These are phyloP conservation scores for Artemisia tridentata DNA, from an alignment of 129 eudicot genomes.

Conservation along the genomic window DNA sequence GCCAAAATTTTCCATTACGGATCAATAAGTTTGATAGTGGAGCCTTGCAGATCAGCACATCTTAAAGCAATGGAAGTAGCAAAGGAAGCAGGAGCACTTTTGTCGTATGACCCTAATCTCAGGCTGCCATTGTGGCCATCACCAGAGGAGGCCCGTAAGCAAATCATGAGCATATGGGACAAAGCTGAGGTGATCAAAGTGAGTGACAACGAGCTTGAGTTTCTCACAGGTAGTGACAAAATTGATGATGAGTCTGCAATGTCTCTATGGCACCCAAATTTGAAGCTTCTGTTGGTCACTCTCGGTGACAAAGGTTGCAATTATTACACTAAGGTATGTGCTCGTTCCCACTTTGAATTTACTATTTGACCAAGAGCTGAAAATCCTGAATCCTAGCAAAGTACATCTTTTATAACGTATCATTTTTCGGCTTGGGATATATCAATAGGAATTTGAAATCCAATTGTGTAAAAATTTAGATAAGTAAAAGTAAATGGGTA, in stretches of 20 bases:
- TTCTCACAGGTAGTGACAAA: slow-evolving; percentile 73
- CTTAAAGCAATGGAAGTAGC: slow-evolving; percentile 95
- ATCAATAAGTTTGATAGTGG: slow-evolving; percentile 95
- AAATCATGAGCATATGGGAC: slow-evolving; percentile 95
- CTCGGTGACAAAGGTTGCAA: slow-evolving; percentile 97
- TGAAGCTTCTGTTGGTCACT: slow-evolving; percentile 90
- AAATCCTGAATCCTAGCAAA: neutral
- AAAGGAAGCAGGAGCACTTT: slow-evolving; percentile 80
- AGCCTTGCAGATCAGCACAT: slow-evolving; percentile 98
- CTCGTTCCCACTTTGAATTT: neutral
- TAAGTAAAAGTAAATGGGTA: too few species aligned
- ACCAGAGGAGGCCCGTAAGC: slow-evolving; percentile 72
- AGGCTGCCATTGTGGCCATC: slow-evolving; percentile 96
- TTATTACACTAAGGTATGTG: slow-evolving; percentile 88
- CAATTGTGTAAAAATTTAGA: too few species aligned
- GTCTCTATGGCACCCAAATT: slow-evolving; percentile 87
- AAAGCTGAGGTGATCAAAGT: slow-evolving; percentile 92
- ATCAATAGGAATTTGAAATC: neutral
- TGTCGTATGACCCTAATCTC: slow-evolving; percentile 93
- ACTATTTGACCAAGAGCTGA: neutral
- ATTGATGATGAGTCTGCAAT: slow-evolving; percentile 83
- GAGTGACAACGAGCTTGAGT: slow-evolving; percentile 90
- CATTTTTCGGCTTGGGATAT: neutral
- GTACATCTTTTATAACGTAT: neutral
- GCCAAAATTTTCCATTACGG: slow-evolving; percentile 95